Evolutionary conservation across 2,329 filamentous ascomycete species (phyloP).

Genomic region (Cladobotryum mycophilum): DNA sequence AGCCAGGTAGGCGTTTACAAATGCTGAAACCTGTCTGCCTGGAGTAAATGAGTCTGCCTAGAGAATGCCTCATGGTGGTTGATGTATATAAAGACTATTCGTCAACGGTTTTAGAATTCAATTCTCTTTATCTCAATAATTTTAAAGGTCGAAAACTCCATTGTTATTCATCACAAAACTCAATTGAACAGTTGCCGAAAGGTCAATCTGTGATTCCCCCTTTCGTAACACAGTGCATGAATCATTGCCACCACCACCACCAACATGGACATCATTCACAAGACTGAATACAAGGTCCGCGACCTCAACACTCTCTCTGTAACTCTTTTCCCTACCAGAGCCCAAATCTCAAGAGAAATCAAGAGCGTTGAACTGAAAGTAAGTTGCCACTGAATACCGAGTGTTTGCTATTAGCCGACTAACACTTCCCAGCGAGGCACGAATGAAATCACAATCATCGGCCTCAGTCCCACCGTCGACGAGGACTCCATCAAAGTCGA

Average conservation of each 20-base stretch:
- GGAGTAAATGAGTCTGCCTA: too few relatives aligned
- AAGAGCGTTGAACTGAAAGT: slow-evolving; percentile 38
- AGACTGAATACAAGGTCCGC: slow-evolving; percentile 48
- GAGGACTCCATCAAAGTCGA: slow-evolving; percentile 56
- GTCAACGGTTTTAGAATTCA: too few relatives aligned
- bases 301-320: slow-evolving; percentile 55
- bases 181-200: too few relatives aligned
- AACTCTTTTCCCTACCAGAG: slow-evolving; percentile 55
- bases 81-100: too few relatives aligned
- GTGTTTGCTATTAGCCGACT: not conserved
- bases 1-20: too few relatives aligned
- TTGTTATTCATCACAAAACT: too few relatives aligned
- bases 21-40: too few relatives aligned
- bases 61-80: too few relatives aligned
- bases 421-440: slow-evolving; percentile 29
- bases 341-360: slow-evolving; percentile 56
- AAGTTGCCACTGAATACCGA: not conserved
- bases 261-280: slow-evolving; percentile 34
- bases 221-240: too few relatives aligned
- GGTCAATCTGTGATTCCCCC: too few relatives aligned
- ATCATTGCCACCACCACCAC: not conserved
- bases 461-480: slow-evolving; percentile 49
- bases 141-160: too few relatives aligned
- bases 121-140: too few relatives aligned
- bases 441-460: slow-evolving; percentile 53